Evolutionary conservation across 768 basidiomycete species (phyloP).

Genomic region (Lepiota brunneoincarnata): DNA sequence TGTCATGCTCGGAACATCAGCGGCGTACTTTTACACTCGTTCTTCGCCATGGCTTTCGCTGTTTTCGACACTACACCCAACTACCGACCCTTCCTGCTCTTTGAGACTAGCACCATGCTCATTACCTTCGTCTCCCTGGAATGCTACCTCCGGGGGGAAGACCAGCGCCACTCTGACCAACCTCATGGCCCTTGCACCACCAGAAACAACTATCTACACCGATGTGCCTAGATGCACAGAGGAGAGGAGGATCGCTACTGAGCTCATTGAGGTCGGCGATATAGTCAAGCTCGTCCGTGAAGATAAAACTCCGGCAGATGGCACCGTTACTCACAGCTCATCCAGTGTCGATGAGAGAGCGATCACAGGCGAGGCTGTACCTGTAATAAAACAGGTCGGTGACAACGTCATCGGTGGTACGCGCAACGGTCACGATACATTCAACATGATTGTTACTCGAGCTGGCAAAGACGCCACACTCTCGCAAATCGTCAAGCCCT

Average conservation of each 20-base stretch:
- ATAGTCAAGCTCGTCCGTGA: slow-evolving; percentile 92
- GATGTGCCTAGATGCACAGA: slow-evolving; percentile 76
- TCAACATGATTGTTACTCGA: slow-evolving; percentile 93
- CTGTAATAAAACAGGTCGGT: slow-evolving; percentile 80
- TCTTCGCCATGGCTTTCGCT: slow-evolving; percentile 66
- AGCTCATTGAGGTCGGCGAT: slow-evolving; percentile 93
- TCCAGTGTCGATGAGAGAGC: slow-evolving; percentile 95
- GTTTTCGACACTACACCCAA: slow-evolving; percentile 59
- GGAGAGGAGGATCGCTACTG: slow-evolving; percentile 90
- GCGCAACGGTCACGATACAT: slow-evolving; percentile 92
- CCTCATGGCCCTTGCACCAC: slow-evolving; percentile 91
- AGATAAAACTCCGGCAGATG: slow-evolving; percentile 95
- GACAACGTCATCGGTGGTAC: slow-evolving; percentile 95
- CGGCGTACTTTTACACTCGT: slow-evolving; percentile 92
- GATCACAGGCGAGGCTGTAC: slow-evolving; percentile 91
- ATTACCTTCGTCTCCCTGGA: slow-evolving; percentile 97
- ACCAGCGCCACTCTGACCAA: slow-evolving; percentile 96
- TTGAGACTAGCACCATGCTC: slow-evolving; percentile 99
- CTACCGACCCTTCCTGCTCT: slow-evolving; percentile 86
- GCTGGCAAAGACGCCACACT: slow-evolving; percentile 97
- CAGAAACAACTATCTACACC: slow-evolving; percentile 94
- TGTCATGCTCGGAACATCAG: slow-evolving; percentile 90
- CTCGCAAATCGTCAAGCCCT: slow-evolving; percentile 91
- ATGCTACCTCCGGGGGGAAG: slow-evolving; percentile 93
- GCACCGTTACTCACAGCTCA: slow-evolving; percentile 80